Percentiles rank a stretch among this genome's conserved stretches.
Conservation (phyloP, 192 early-diverging fungal species). For the Coemansia sp. region DNA sequence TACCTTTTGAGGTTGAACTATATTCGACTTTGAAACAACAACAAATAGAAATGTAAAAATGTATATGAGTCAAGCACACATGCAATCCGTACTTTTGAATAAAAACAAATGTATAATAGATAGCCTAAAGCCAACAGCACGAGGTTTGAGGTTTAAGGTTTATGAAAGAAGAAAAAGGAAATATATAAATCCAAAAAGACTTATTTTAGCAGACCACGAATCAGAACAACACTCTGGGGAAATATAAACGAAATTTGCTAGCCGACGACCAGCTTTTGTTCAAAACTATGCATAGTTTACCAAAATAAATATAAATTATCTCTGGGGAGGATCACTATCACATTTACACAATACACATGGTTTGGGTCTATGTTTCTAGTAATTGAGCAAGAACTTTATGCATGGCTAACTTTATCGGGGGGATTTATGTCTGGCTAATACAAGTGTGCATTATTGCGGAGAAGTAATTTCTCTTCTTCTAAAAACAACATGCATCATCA, state of each 20-base stretch:
- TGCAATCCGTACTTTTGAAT: background rate
- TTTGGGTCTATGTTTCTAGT: slow-evolving; percentile 3
- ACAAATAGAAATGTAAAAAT: background rate
- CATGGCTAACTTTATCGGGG: slow-evolving; percentile 3
- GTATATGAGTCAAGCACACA: background rate
- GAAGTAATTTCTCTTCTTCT: background rate
- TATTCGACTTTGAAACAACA: background rate
- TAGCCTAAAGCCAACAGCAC: background rate
- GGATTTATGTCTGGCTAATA: background rate
- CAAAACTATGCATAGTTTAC: background rate
- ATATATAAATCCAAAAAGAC: background rate
- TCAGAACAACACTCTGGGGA: background rate
- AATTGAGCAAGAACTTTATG: background rate
- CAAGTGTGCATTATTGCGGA: slow-evolving; percentile 6
- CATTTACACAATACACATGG: background rate
- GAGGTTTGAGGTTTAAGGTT: background rate
- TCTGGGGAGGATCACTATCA: background rate
- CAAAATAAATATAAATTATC: background rate
- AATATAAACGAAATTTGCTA: background rate
- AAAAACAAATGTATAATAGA: background rate
- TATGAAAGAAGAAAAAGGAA: background rate
- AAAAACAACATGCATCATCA: background rate
- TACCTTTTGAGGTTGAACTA: background rate
- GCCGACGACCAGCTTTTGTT: background rate
- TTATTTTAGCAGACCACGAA: background rate